Conservation (phyloP, 306 rosid genomes). For the Cicer arietinum region DNA sequence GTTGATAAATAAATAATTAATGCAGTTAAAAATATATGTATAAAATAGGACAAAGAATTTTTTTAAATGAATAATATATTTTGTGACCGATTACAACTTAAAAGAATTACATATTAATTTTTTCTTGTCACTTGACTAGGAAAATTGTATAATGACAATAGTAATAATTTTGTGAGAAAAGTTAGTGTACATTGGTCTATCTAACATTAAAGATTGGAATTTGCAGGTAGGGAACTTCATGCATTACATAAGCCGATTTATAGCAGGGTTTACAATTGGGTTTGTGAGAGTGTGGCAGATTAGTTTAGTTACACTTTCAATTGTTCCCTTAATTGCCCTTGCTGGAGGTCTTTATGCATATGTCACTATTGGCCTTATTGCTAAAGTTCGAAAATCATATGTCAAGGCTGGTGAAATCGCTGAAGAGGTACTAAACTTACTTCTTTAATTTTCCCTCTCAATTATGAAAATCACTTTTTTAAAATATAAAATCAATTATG, state of each 20-base stretch:
- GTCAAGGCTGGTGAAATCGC: constrained; percentile 97
- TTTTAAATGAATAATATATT: too few species aligned
- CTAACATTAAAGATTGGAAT: neutral
- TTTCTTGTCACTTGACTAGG: too few species aligned
- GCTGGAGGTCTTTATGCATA: constrained; percentile 96
- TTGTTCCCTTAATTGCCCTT: constrained; percentile 89
- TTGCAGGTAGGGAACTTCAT: constrained; percentile 90
- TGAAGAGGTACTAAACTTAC: constrained; percentile 66
- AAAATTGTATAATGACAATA: too few species aligned
- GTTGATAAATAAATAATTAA: too few species aligned
- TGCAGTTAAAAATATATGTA: too few species aligned
- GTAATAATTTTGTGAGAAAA: too few species aligned
- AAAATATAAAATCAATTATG: too few species aligned
- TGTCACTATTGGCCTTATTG: constrained; percentile 81
- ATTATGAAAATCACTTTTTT: neutral
- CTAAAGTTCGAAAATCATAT: constrained; percentile 75
- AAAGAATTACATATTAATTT: too few species aligned
- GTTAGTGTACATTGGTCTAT: neutral
- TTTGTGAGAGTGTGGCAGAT: constrained; percentile 95
- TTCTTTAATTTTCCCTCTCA: neutral
- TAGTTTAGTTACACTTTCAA: constrained; percentile 84
- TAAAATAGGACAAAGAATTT: too few species aligned
- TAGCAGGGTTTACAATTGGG: constrained; percentile 79
- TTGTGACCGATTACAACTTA: too few species aligned
- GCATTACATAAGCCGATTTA: constrained; percentile 88